These are phyloP conservation scores for Vigna reflexopilosa DNA, from an alignment of 306 rosid species.

Conservation along the genomic window DNA sequence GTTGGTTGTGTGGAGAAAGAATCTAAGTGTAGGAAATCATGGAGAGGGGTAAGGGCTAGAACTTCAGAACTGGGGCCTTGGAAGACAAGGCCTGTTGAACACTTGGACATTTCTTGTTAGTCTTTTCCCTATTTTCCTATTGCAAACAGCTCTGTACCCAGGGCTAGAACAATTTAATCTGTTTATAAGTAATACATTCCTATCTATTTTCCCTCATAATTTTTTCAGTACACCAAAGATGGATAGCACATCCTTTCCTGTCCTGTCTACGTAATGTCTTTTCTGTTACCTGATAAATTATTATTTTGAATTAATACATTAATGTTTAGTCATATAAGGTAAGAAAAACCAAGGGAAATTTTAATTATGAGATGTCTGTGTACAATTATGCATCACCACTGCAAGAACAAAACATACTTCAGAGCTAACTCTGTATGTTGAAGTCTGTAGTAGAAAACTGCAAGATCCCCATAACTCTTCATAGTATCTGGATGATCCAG, in stretches of 20 bases:
- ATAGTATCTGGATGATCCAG: slow-evolving; percentile 95
- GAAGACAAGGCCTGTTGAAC: not conserved
- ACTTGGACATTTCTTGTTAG: not conserved
- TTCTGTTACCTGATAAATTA: slow-evolving; percentile 4
- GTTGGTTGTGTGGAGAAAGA: not conserved
- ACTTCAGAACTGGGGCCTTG: not conserved
- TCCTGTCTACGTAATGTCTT: not conserved
- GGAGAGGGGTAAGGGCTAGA: not conserved
- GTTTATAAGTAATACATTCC: not conserved
- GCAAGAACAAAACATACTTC: slow-evolving; percentile 64
- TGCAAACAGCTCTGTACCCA: not conserved
- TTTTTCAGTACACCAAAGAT: not conserved
- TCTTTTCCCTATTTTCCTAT: not conserved
- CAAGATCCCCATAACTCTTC: slow-evolving; percentile 96
- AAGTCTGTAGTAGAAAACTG: slow-evolving; percentile 89
- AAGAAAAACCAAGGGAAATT: not conserved
- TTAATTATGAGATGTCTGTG: slow-evolving; percentile 19
- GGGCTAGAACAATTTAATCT: not conserved
- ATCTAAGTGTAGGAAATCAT: not conserved
- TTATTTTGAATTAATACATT: not conserved
- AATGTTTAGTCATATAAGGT: not conserved
- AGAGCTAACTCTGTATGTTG: slow-evolving; percentile 91
- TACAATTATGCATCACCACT: slow-evolving; percentile 23
- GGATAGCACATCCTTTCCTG: not conserved
- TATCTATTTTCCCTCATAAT: not conserved